These are phyloP conservation scores for Pouteria glomerata DNA, from an alignment of 148 eudicot genomes.

Conservation along the genomic window DNA sequence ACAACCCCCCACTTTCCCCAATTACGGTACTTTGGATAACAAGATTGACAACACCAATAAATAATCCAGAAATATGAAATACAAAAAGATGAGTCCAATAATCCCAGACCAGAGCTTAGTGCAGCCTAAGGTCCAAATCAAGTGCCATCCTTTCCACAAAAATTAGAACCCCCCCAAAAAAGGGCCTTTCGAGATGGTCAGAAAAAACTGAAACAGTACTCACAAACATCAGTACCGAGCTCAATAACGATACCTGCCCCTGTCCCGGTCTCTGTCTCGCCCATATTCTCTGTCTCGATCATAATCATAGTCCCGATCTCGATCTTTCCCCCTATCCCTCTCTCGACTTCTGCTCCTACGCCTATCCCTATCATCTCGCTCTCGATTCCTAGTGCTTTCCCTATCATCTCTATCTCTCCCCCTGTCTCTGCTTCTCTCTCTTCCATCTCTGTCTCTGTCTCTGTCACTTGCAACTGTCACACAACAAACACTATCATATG, in stretches of 20 bases:
- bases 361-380: conserved; percentile 41
- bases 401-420: conserved; percentile 45
- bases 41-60: not conserved
- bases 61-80: not conserved
- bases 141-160: not conserved
- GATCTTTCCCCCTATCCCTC: conserved; percentile 55
- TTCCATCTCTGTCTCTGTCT: conserved; percentile 60
- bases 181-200: not conserved
- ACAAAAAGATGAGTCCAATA: not conserved
- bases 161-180: too few species aligned
- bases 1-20: too few species aligned
- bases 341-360: conserved; percentile 57
- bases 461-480: conserved; percentile 4
- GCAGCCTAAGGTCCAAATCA: not conserved
- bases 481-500: not conserved
- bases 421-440: conserved; percentile 54
- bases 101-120: not conserved
- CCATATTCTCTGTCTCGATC: conserved; percentile 53
- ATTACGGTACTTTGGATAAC: too few species aligned
- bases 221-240: conserved; percentile 1
- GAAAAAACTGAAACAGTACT: not conserved
- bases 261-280: conserved; percentile 55
- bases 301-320: conserved; percentile 38
- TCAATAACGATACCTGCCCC: conserved; percentile 37
- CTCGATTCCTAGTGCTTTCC: conserved; percentile 40